Evolutionary conservation across 2,329 filamentous ascomycete genomes (phyloP), one percentile per base, ranked within the genome.

Genomic region (Hymenoscyphus repandus): DNA sequence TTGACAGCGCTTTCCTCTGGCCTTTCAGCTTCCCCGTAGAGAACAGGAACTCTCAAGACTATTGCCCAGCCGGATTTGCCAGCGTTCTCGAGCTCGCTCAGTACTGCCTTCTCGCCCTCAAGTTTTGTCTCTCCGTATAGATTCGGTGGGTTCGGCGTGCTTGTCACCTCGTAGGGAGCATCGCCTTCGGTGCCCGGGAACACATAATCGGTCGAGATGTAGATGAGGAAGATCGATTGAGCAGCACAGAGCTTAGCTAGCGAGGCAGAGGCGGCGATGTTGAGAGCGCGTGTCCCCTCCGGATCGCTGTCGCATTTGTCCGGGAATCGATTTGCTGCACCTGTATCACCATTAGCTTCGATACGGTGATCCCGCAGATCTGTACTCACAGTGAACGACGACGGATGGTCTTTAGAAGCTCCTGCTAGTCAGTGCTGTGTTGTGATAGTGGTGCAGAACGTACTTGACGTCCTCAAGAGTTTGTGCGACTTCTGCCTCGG

Each of bases 251-350:
- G 74, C 37, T 74, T 68, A 9, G 88, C 88, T 11, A 96, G 78
- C 7, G 71, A 70, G 43, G 74, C 72, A 42, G 88, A 86, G 2
- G 89, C 86, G 2, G 80, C 75, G 11, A 92, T 81, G 63, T 95
- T 95, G 61, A 95, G 74, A 15, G 77, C 77, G 53, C 78, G 79
- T 2, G 90, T 88, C 48, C 82, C 86, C 52, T 84, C 79, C 2
- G 90, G 90, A 66, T 96, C 82, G 57, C 80, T 78, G 61, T 90
- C 86, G 64, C 90, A 92, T 65, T 86, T 86, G 69, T 96, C 90
- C 2, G 91, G 90, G 63, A 86, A 95, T 55, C 89, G 83, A 68
- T 95, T 91, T 41, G 90, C 90, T 37, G 90, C 91, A 65, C 87
- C 87, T 91, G 49, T 18, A 32, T 9, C 12, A 27, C 6, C 3